These are phyloP conservation scores for Rhizomucor pusillus DNA, from an alignment of 371 early-diverging fungal genomes.

Conservation along the genomic window DNA sequence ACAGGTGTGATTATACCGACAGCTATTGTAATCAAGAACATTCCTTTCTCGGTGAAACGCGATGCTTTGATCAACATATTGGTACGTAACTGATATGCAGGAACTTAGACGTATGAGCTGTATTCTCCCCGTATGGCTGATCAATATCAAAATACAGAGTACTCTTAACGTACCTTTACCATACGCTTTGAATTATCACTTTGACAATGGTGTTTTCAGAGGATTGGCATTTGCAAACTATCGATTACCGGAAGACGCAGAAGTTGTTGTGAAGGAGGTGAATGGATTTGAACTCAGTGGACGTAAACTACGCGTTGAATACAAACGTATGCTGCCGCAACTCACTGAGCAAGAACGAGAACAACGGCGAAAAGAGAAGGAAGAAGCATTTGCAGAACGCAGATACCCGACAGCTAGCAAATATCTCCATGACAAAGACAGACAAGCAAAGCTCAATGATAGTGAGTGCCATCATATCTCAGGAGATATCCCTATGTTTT, in stretches of 20 bases:
- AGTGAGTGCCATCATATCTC: slow-evolving; percentile 17
- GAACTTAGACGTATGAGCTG: background rate
- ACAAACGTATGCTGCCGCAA: slow-evolving; percentile 57
- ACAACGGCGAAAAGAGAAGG: slow-evolving; percentile 16
- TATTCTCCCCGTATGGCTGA: too few species aligned
- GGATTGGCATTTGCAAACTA: slow-evolving; percentile 86
- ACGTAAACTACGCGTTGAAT: slow-evolving; percentile 78
- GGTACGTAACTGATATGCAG: slow-evolving; percentile 30
- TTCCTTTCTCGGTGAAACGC: slow-evolving; percentile 76
- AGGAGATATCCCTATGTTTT: background rate
- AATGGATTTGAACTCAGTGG: slow-evolving; percentile 73
- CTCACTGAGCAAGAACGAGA: slow-evolving; percentile 8
- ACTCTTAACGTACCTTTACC: slow-evolving; percentile 69
- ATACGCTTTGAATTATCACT: slow-evolving; percentile 82
- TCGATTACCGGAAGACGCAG: slow-evolving; percentile 73
- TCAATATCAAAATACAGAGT: slow-evolving; percentile 18
- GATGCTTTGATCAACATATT: slow-evolving; percentile 68
- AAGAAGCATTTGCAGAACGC: slow-evolving; percentile 38
- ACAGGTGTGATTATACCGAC: slow-evolving; percentile 44
- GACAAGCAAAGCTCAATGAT: slow-evolving; percentile 21
- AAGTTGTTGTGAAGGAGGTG: slow-evolving; percentile 61
- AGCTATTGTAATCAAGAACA: slow-evolving; percentile 84
- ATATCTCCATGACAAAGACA: background rate
- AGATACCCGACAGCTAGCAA: slow-evolving; percentile 36
- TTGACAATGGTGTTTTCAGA: slow-evolving; percentile 77